phyloP scores from a whole-genome alignment of 202 grass and related monocot genomes.

The Zoysia matrella region DNA sequence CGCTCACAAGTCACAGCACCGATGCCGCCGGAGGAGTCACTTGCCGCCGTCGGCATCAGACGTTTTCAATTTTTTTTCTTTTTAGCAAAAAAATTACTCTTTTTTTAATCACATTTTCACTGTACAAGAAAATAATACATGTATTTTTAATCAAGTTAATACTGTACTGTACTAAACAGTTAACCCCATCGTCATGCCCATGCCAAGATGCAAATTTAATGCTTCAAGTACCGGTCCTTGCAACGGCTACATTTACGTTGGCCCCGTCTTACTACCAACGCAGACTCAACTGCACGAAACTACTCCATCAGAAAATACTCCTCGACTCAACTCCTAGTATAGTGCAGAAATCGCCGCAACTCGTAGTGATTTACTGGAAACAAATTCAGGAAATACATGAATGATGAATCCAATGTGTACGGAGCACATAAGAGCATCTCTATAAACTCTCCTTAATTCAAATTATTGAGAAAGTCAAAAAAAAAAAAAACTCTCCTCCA shows the following conservation, averaged over 20 bases:
- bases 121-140: slow-evolving; percentile 55
- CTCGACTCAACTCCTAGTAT: too few relatives aligned
- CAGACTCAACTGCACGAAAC: background rate
- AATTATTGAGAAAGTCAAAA: too few relatives aligned
- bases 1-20: background rate
- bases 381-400: too few relatives aligned
- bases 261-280: background rate
- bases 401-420: too few relatives aligned
- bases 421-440: too few relatives aligned
- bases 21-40: background rate
- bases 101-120: slow-evolving; percentile 43
- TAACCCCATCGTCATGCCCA: slow-evolving; percentile 39
- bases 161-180: slow-evolving; percentile 28
- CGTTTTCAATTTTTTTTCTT: slow-evolving; percentile 7
- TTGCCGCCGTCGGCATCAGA: background rate
- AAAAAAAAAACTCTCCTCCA: too few relatives aligned
- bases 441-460: too few relatives aligned
- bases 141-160: slow-evolving; percentile 52
- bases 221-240: background rate
- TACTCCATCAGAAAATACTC: too few relatives aligned
- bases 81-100: slow-evolving; percentile 23
- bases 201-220: slow-evolving; percentile 40
- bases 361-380: too few relatives aligned
- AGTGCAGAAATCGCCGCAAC: too few relatives aligned
- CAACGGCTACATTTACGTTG: slow-evolving; percentile 42